phyloP scores from a whole-genome alignment of 768 basidiomycete genomes.

The Collybia sp. region DNA sequence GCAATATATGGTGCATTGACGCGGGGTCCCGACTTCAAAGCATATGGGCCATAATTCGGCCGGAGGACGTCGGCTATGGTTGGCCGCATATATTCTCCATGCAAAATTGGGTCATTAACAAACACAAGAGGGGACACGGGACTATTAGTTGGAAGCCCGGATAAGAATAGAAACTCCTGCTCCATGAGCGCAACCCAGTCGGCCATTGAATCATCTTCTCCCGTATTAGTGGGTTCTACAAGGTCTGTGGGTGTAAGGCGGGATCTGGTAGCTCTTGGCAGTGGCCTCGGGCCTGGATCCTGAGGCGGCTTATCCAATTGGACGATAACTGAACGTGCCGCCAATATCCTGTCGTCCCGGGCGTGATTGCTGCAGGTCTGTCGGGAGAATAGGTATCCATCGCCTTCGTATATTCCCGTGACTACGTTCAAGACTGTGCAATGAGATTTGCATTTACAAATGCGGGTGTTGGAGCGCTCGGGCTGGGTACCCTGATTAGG shows the following conservation, averaged over 20 bases:
- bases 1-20: too few relatives aligned
- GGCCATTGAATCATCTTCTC: too few relatives aligned
- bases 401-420: neutral
- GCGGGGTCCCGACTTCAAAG: too few relatives aligned
- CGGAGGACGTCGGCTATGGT: too few relatives aligned
- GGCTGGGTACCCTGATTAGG: too few relatives aligned
- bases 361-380: neutral
- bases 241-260: too few relatives aligned
- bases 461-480: neutral
- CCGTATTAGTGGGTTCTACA: too few relatives aligned
- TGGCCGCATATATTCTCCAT: slow-evolving; percentile 4
- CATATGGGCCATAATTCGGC: too few relatives aligned
- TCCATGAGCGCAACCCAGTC: too few relatives aligned
- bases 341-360: neutral
- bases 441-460: neutral
- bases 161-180: slow-evolving; percentile 2
- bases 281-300: too few relatives aligned
- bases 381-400: neutral
- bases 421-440: neutral
- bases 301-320: neutral
- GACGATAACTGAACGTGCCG: neutral
- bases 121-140: slow-evolving; percentile 8
- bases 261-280: too few relatives aligned
- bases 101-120: slow-evolving; percentile 6
- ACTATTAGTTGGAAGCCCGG: slow-evolving; percentile 1